Evolutionary conservation across 257 asterid species (phyloP), one percentile per base, ranked within the genome.

Genomic region (Handroanthus guayacan): DNA sequence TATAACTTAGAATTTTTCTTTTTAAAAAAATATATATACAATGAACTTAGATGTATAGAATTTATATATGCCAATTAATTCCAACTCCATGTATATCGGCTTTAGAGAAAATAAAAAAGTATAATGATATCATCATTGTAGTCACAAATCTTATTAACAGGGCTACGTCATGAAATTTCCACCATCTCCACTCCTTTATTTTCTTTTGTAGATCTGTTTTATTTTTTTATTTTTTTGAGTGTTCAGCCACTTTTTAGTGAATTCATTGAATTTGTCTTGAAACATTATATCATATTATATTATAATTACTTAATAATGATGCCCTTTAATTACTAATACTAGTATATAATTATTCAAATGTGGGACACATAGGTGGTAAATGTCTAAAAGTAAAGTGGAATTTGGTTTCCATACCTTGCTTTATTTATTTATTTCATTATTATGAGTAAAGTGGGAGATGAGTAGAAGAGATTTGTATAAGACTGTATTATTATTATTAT

Each of bases 381-480:
- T 36, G 65, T 48, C 48, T 37, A 60, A 18, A 39, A 67, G 79
- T 72, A 58, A 38, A 74, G 10, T 58, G 60, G 47, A 36, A 55
- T 72, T 45, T 52, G 74, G 25, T 69, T 61, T 69, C 47, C 62
- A 50, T 38, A 45, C 56, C 71, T 39, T 9, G 43, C 76, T 79
- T 67, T 58, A 48, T 67, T 67, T 58, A 48, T 67, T 72, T 48
- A 44, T 10, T 11, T 72, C 37, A 65, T 51, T 71, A 63, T 62
- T 79, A 58, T 48, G 39, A 11, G 50, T 67, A 58, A 48, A 18
- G 82, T 72, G 51, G 2, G 61, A 54, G 57, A 69, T 69, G 17
- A 66, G 17, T 34, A 13, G 17, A 58, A 44, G 50, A 8, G 12
- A 41, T 41, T 65, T 48, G 37, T 17, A n/a, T n/a, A n/a, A n/a